Base-by-base conservation (phyloP, 2,329 filamentous ascomycete species). In the Epichloe aotearoae region DNA sequence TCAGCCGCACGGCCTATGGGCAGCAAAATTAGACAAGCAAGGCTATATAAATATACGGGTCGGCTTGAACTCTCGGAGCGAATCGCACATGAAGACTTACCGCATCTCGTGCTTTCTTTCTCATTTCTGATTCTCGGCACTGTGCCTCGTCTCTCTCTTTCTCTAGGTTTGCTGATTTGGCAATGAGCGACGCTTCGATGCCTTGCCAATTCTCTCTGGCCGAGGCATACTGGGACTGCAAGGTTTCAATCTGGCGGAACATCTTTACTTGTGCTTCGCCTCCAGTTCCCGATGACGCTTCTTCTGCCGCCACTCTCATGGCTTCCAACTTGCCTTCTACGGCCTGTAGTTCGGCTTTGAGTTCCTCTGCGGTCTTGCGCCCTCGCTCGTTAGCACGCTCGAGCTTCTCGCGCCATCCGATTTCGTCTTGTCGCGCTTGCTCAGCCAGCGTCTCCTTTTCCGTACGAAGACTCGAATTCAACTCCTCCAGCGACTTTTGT, bases 191-290 rank as follows among this genome's bases (percentile, higher is more conserved):
- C 10, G 86, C 80, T 66, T 98, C 91, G 54, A 98, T 94, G 1
- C 89, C 88, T 63, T 96, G 90, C 93, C 94, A 98, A 60, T 98
- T 98, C 62, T 95, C 88, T 58, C 88, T 93, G 1, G 93, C 93
- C 50, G 94, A 83, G 1, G 89, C 83, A 67, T 98, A 95, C 64
- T 98, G 94, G 6, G 87, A 93, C 66, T 98, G 93, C 38, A 98
- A 70, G 1, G 88, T 96, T 70, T 98, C 93, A 50, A 98, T 86
- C 67, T 98, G 94, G 40, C 93, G 82, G 42, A 97, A 73, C 40
- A 97, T 74, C 65, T 96, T 97, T 42, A 86, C 86, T 60, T 95
- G 89, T 0, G 86, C 81, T 62, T 95, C 88, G 14, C 89, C 86
- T 5, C 82, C 82, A 14, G 81, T 81, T 15, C 87, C 86, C 3